Evolutionary conservation across 345 rosid species (phyloP).

Genomic region (Luvunga scandens): DNA sequence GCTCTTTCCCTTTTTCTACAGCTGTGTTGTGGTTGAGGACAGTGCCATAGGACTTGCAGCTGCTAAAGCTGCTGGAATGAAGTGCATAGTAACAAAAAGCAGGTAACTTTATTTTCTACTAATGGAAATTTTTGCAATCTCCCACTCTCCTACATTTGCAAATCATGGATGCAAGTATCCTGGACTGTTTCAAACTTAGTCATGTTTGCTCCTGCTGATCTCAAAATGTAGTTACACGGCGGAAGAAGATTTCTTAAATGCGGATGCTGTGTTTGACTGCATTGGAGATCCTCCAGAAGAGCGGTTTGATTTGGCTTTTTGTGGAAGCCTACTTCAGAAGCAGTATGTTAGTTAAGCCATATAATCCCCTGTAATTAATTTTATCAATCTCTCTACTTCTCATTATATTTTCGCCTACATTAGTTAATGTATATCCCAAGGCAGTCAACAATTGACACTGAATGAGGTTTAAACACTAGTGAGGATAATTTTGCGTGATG

Average conservation of each 20-base stretch:
- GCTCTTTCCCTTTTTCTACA: constrained; percentile 30
- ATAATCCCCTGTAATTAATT: not conserved
- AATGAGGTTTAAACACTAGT: not conserved
- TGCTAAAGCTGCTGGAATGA: constrained; percentile 98
- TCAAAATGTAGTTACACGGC: constrained; percentile 71
- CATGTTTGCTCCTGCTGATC: not conserved
- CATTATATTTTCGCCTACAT: not conserved
- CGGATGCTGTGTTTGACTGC: constrained; percentile 87
- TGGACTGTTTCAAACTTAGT: not conserved
- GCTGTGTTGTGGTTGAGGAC: constrained; percentile 95
- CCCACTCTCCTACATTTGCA: not conserved
- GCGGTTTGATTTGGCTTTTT: constrained; percentile 75
- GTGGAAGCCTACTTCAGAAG: constrained; percentile 74
- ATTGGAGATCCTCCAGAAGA: constrained; percentile 97
- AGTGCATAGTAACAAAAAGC: constrained; percentile 89
- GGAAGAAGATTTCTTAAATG: constrained; percentile 77
- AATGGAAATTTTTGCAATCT: not conserved
- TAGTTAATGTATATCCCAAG: not conserved
- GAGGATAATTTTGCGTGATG: not conserved
- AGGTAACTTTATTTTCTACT: constrained; percentile 39
- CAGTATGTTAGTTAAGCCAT: constrained; percentile 58
- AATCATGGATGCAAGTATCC: not conserved
- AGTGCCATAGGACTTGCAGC: constrained; percentile 92
- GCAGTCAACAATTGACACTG: not conserved
- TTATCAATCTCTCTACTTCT: not conserved